These are phyloP conservation scores for Cutaneotrichosporon curvatum DNA, from an alignment of 1,284 basidiomycete genomes.

Conservation along the genomic window DNA sequence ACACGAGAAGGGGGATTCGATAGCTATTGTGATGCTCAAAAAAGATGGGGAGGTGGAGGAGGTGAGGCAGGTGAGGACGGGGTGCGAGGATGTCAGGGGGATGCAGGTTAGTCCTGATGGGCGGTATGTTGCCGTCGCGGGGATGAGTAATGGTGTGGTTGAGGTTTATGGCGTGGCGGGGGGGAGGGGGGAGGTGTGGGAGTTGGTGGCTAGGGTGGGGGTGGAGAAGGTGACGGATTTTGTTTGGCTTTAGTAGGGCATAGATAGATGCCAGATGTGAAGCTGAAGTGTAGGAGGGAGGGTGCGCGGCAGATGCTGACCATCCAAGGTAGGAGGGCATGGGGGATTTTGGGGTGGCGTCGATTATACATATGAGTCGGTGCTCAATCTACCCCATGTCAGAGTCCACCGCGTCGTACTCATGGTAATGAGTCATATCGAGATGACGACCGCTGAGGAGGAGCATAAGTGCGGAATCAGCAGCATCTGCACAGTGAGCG, in stretches of 20 bases:
- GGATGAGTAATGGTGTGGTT: constrained; percentile 34
- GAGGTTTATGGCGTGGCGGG: constrained; percentile 36
- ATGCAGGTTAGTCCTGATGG: constrained; percentile 38
- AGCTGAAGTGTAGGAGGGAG: too few species aligned
- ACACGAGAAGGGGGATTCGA: constrained; percentile 31
- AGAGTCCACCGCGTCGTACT: too few species aligned
- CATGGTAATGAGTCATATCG: too few species aligned
- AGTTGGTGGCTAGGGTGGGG: constrained; percentile 57
- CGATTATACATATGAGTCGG: too few species aligned
- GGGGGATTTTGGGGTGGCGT: too few species aligned
- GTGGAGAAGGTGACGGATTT: constrained; percentile 51
- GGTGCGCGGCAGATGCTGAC: too few species aligned
- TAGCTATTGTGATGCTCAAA: constrained; percentile 33
- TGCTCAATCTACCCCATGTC: too few species aligned
- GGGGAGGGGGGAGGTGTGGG: constrained; percentile 31
- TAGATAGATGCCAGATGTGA: too few species aligned
- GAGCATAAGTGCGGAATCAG: too few species aligned
- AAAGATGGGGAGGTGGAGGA: constrained; percentile 23
- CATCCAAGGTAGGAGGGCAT: too few species aligned
- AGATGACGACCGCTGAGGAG: too few species aligned
- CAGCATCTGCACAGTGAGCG: too few species aligned
- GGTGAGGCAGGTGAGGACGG: constrained; percentile 33
- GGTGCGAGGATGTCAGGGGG: constrained; percentile 34
- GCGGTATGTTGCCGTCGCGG: constrained; percentile 38
- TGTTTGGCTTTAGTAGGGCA: constrained; percentile 27